Base-by-base conservation (phyloP, 2,329 filamentous ascomycete species). In the Trichoderma sp. region DNA sequence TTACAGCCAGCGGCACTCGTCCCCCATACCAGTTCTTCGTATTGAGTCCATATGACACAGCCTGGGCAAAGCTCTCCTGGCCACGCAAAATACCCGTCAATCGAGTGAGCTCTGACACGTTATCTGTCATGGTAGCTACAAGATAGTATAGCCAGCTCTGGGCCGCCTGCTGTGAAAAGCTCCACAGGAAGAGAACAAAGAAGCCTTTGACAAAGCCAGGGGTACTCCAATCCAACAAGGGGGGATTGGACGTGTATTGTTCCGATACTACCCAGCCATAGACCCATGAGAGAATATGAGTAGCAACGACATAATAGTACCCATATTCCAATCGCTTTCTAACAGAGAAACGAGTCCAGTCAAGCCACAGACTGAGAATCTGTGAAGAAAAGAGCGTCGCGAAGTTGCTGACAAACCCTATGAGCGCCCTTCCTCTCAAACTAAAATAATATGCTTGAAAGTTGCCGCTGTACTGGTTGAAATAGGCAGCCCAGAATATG, bases 111-210 rank as follows among this genome's bases (percentile, higher is more conserved):
- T 91, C 88, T 0, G 88, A 88, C 75, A 90, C 89, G 67, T 89
- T 89, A 71, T 90, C 86, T 0, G 88, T 89, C 82, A 86, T 89
- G 6, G 86, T 89, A 0, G 88, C 87, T 2, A 90, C 81, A 21
- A 90, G 81, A 77, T 89, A 90, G 77, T 90, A 90, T 1, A 90
- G 82, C 87, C 87, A 90, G 72, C 89, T 90, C 79, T 90, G 88
- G 24, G 89, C 79, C 0, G 86, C 83, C 78, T 90, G 88, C 3
- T 87, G 83, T 2, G 88, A 82, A 77, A 89, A 89, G 8, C 85
- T 83, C 87, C 87, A 88, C 0, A 88, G 82, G 0, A 87, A 80
- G 1, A 88, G 76, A 3, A 88, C 87, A 67, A 88, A 88, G 75
- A 88, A 85, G 0, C 86, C 87, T 74, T 88, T 83, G 0, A 82